A percentile compares a stretch with the other conserved stretches of the same genome.
These are phyloP conservation scores for Bipolaris gigantea DNA, from an alignment of 2,329 filamentous ascomycete species.

Conservation along the genomic window DNA sequence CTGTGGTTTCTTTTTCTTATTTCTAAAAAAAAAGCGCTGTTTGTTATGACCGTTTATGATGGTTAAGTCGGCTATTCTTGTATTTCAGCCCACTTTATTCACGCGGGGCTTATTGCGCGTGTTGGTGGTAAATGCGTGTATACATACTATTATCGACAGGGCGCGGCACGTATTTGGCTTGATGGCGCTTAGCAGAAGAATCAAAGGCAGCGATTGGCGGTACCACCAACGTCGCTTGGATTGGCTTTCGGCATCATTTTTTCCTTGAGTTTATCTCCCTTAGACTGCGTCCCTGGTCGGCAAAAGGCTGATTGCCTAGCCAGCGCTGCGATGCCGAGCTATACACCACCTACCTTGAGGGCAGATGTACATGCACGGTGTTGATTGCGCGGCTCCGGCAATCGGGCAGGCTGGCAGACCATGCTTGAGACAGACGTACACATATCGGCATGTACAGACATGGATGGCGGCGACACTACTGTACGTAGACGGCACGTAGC, in stretches of 20 bases:
- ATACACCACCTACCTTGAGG: background rate
- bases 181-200: conserved; percentile 2
- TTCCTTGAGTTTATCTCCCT: background rate
- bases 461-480: background rate
- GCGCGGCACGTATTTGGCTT: background rate
- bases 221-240: conserved; percentile 6
- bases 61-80: no score
- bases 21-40: no score
- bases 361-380: background rate
- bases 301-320: background rate
- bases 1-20: no score
- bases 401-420: background rate
- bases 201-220: conserved; percentile 5
- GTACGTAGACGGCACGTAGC: background rate
- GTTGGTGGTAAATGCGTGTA: background rate
- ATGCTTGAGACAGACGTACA: background rate
- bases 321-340: background rate
- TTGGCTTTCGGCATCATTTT: conserved; percentile 9
- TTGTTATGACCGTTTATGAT: no score
- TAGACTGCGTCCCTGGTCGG: background rate
- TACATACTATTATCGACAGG: background rate
- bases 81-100: background rate
- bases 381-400: background rate
- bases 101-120: background rate
- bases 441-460: background rate